Evolutionary conservation across 306 rosid species (phyloP).

Genomic region (Prosopis cineraria): DNA sequence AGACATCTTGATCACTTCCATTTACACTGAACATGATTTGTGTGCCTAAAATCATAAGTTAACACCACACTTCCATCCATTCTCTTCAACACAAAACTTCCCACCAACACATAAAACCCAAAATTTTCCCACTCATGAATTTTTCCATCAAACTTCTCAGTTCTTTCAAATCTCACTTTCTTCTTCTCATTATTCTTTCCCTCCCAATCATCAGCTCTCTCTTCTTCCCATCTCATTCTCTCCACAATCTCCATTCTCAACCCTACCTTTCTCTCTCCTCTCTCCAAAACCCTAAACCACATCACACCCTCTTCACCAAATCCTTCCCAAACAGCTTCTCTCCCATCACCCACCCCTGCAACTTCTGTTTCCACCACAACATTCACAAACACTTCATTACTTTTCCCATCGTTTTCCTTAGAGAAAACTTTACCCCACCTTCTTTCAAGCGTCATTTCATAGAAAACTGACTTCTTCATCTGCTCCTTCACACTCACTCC

Average conservation of each 20-base stretch:
- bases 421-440: neutral
- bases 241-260: neutral
- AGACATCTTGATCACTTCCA: slow-evolving; percentile 61
- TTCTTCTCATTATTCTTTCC: neutral
- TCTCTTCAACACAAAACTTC: slow-evolving; percentile 57
- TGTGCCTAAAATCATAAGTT: slow-evolving; percentile 53
- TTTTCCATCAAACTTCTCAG: neutral
- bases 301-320: neutral
- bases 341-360: neutral
- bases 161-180: neutral
- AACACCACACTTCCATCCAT: slow-evolving; percentile 51
- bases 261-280: neutral
- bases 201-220: neutral
- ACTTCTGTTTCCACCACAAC: neutral
- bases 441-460: slow-evolving; percentile 3
- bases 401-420: neutral
- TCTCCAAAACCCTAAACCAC: neutral
- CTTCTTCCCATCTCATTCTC: neutral
- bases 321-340: neutral
- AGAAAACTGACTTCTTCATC: neutral
- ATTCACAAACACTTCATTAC: neutral
- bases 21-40: slow-evolving; percentile 51
- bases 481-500: neutral
- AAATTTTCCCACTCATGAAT: neutral
- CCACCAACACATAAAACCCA: slow-evolving; percentile 39